Evolutionary conservation across 1,139 yeast species (phyloP), one percentile per base, ranked within the genome.

Genomic region (Scheffersomyces titani): DNA sequence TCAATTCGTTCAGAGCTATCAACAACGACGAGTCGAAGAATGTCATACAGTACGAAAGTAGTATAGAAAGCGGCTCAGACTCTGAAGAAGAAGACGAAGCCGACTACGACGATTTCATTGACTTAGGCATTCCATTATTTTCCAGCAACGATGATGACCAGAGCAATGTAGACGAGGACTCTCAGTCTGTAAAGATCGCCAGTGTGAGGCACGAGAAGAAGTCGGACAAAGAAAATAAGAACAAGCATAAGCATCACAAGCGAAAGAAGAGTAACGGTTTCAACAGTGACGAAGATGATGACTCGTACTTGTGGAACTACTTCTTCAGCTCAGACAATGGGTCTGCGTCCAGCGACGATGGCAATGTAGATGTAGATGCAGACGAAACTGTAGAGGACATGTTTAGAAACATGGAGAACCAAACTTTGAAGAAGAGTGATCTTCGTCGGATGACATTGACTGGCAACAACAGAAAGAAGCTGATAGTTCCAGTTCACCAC

Each of bases 291-390:
- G 83, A 80, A 52, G 85, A 81, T 30, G 86, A 83, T 59, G 87
- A 81, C 64, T 74, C 82, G 5, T 83, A 82, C 61, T 72, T 83
- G 50, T 82, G 86, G 86, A 83, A 82, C 67, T 83, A 83, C 65
- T 83, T 83, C 59, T 82, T 82, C 68, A 72, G 84, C 70, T 70
- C 77, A 47, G 79, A 79, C 66, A 70, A 77, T 55, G 81, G 73
- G 50, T 69, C 76, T 50, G 73, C 63, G 9, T 54, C 57, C 30
- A 56, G 57, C 44, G 60, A 72, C 55, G 70, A 65, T 44, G 78
- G 75, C 50, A 65, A 67, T 16, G 77, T 71, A 16, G 72, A 70
- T 22, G 71, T 70, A 19, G 70, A 46, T 22, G 24, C 46, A 51
- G 52, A 50, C 11, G 47, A 16, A 55, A 54, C 40, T 62, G 57